Evolutionary conservation across 1,139 yeast species (phyloP).

Genomic region (Maudiozyma humilis): DNA sequence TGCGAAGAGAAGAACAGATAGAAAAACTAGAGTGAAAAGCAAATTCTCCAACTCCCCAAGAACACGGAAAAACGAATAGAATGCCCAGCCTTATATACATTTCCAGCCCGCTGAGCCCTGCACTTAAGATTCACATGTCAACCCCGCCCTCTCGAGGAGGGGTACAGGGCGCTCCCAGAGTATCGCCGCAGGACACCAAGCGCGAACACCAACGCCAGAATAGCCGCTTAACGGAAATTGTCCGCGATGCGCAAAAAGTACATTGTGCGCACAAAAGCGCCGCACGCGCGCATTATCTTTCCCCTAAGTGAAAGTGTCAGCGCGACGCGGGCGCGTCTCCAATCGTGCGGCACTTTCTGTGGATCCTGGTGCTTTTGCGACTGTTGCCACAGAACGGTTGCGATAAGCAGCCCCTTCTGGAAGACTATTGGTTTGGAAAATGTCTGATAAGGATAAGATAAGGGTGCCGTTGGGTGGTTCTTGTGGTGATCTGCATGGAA

Average conservation of each 20-base stretch:
- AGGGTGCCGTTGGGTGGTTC: neutral
- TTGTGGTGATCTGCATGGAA: no score
- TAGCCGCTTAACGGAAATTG: neutral
- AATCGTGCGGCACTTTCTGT: neutral
- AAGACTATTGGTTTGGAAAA: neutral
- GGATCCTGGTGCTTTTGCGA: neutral
- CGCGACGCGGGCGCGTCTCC: no score
- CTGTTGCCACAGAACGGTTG: neutral
- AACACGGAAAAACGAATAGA: neutral
- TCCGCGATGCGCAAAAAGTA: constrained; percentile 1
- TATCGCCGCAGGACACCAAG: no score
- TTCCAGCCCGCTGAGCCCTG: constrained; percentile 8
- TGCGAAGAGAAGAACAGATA: neutral
- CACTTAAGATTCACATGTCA: constrained; percentile 5
- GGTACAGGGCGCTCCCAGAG: neutral
- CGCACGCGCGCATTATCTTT: no score
- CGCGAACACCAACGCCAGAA: neutral
- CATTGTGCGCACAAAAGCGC: no score
- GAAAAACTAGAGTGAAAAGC: neutral
- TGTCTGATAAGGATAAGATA: neutral
- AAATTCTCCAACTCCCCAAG: neutral
- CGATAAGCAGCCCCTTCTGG: neutral
- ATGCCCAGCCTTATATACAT: constrained; percentile 3
- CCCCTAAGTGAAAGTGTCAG: constrained; percentile 4
- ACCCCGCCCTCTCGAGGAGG: no score